A percentile compares a stretch with the other conserved stretches of the same genome.
Conservation (phyloP, 768 basidiomycete species). For the Leccinum olivaceopallidum region DNA sequence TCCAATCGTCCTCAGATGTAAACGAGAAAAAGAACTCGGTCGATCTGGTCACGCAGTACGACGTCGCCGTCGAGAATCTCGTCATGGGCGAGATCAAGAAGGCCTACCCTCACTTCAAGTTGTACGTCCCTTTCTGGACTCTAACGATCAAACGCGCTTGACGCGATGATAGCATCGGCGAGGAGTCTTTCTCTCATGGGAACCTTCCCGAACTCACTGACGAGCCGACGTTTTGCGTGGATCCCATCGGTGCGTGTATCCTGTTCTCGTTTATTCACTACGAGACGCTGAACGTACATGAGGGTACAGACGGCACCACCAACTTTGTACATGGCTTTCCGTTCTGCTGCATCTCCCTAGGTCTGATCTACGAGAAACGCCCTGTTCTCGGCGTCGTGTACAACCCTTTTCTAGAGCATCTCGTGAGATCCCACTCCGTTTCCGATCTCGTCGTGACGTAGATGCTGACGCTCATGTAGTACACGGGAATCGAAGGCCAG, state of each 20-base stretch:
- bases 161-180: constrained; percentile 69
- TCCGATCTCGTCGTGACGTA: not conserved
- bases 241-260: constrained; percentile 75
- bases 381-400: constrained; percentile 91
- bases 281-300: not conserved
- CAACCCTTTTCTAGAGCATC: constrained; percentile 87
- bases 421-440: constrained; percentile 42
- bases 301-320: constrained; percentile 72
- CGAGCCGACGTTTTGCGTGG: constrained; percentile 93
- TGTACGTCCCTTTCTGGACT: constrained; percentile 55
- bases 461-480: constrained; percentile 39
- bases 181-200: constrained; percentile 89
- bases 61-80: constrained; percentile 86
- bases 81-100: constrained; percentile 67
- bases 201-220: constrained; percentile 70
- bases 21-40: constrained; percentile 93
- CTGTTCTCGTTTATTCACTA: not conserved
- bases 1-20: constrained; percentile 57
- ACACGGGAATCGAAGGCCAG: constrained; percentile 75
- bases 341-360: constrained; percentile 88
- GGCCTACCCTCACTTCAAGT: constrained; percentile 75
- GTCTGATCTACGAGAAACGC: constrained; percentile 77
- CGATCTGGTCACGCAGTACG: constrained; percentile 94
- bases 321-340: constrained; percentile 89
- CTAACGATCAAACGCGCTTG: not conserved